Percentiles rank a stretch among this genome's conserved stretches.
phyloP scores from a whole-genome alignment of 768 basidiomycete genomes.

The Lactifluus rugatus region DNA sequence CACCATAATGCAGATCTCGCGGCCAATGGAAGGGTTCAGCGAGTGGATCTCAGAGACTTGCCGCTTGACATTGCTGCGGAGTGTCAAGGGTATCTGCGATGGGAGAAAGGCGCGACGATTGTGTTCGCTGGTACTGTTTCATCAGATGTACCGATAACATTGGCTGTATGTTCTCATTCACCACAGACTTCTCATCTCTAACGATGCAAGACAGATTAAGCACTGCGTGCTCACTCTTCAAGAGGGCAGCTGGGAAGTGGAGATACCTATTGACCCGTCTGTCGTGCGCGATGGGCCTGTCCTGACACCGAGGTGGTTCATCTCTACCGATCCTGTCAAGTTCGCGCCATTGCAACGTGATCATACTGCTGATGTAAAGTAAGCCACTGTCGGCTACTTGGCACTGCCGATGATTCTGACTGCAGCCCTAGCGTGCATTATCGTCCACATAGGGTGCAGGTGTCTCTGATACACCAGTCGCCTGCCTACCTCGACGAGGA shows the following conservation, averaged over 20 bases:
- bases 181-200: background rate
- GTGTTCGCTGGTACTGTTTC: constrained; percentile 54
- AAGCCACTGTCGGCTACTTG: constrained; percentile 20
- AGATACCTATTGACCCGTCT: constrained; percentile 45
- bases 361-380: constrained; percentile 40
- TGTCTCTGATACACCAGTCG: constrained; percentile 47
- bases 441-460: constrained; percentile 46
- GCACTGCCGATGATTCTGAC: constrained; percentile 4
- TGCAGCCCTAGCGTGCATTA: constrained; percentile 43
- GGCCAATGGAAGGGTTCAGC: constrained; percentile 25
- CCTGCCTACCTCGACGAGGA: constrained; percentile 78
- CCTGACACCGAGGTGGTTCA: constrained; percentile 43
- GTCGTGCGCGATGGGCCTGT: constrained; percentile 27
- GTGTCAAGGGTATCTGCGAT: constrained; percentile 41
- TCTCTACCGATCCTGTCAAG: constrained; percentile 39
- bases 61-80: constrained; percentile 18
- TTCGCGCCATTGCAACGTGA: constrained; percentile 46
- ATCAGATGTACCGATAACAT: constrained; percentile 37
- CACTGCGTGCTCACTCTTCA: constrained; percentile 45
- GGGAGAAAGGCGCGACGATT: constrained; percentile 43
- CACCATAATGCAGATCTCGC: constrained; percentile 29
- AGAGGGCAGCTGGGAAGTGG: constrained; percentile 57
- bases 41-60: constrained; percentile 41
- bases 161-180: constrained; percentile 39
- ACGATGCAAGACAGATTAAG: constrained; percentile 23